These are phyloP conservation scores for Nigrospora sphaerica DNA, from an alignment of 2,329 filamentous ascomycete species.

Conservation along the genomic window DNA sequence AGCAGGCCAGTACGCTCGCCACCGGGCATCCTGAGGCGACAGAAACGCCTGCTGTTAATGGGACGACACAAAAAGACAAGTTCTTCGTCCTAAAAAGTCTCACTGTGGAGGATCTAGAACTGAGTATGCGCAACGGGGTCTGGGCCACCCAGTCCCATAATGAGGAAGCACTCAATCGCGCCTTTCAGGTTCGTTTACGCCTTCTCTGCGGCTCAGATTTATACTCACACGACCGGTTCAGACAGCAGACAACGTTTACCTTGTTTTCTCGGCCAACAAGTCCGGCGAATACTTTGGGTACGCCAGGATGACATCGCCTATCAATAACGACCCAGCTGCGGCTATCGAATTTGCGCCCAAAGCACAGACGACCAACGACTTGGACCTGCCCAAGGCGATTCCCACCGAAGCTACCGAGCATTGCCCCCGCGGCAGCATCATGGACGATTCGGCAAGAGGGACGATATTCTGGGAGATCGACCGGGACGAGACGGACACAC, in stretches of 20 bases:
- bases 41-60: conserved; percentile 9
- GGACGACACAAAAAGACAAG: conserved; percentile 50
- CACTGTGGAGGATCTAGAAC: conserved; percentile 81
- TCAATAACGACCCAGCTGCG: conserved; percentile 67
- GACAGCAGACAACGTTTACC: conserved; percentile 76
- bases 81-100: conserved; percentile 93
- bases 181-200: conserved; percentile 58
- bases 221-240: conserved; percentile 25
- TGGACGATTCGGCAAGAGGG: conserved; percentile 86
- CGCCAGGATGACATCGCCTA: conserved; percentile 79
- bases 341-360: conserved; percentile 64
- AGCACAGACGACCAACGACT: conserved; percentile 47
- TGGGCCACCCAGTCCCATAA: conserved; percentile 97
- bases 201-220: not conserved
- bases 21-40: conserved; percentile 10
- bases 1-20: conserved; percentile 5
- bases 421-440: conserved; percentile 77
- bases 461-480: conserved; percentile 96
- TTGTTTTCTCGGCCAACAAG: conserved; percentile 95
- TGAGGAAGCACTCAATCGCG: conserved; percentile 73
- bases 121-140: conserved; percentile 78
- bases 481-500: conserved; percentile 39
- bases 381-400: conserved; percentile 72
- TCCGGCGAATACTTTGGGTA: conserved; percentile 97
- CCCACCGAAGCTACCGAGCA: conserved; percentile 70